Conservation (phyloP, 2,329 filamentous ascomycete species). For the Trichothecium roseum region DNA sequence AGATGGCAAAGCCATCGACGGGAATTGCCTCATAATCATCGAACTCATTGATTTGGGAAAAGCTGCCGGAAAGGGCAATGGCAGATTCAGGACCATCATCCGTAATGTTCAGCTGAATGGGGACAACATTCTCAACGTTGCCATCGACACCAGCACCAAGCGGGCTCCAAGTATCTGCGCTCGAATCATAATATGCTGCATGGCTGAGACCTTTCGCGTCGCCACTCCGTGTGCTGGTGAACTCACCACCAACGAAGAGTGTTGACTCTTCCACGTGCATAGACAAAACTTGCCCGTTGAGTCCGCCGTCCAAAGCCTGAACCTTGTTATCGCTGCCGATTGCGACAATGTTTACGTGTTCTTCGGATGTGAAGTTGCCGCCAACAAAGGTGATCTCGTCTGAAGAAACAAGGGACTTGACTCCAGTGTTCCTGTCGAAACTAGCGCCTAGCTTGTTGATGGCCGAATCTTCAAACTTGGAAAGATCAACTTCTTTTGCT, state of each 20-base stretch:
- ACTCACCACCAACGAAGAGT: constrained; percentile 77
- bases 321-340: constrained; percentile 55
- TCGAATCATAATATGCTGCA: constrained; percentile 65
- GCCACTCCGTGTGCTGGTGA: constrained; percentile 60
- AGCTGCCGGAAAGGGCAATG: constrained; percentile 71
- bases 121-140: constrained; percentile 61
- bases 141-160: constrained; percentile 84
- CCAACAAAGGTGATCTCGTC: constrained; percentile 63
- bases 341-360: constrained; percentile 66
- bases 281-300: constrained; percentile 68
- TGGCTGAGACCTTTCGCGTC: constrained; percentile 57
- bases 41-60: constrained; percentile 62
- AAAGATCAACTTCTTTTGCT: constrained; percentile 39
- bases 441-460: constrained; percentile 67
- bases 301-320: constrained; percentile 55
- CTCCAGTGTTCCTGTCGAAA: constrained; percentile 55
- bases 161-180: constrained; percentile 60
- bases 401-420: constrained; percentile 57
- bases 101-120: constrained; percentile 71
- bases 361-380: constrained; percentile 68
- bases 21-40: constrained; percentile 48
- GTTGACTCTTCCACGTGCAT: constrained; percentile 56
- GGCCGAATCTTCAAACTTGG: constrained; percentile 58
- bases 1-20: constrained; percentile 74
- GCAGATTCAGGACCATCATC: constrained; percentile 57